Evolutionary conservation across 495 filamentous ascomycete species (phyloP).

Genomic region (Penicillium coprophilum): DNA sequence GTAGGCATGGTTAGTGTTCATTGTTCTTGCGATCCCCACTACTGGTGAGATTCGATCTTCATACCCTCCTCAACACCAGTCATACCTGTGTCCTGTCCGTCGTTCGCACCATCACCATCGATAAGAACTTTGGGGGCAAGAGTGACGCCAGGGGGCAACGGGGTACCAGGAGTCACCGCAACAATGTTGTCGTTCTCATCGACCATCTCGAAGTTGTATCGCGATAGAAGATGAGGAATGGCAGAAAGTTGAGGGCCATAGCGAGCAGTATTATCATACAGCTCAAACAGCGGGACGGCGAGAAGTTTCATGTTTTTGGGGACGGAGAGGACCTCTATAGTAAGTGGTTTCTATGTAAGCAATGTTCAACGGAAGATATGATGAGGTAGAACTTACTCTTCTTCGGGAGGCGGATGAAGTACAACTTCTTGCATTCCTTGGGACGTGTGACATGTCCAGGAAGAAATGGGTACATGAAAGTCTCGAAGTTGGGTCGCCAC

Average conservation of each 20-base stretch:
- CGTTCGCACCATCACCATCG: slow-evolving; percentile 52
- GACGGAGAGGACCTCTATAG: slow-evolving; percentile 86
- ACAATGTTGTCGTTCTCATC: slow-evolving; percentile 89
- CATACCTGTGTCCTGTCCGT: slow-evolving; percentile 47
- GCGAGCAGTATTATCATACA: slow-evolving; percentile 93
- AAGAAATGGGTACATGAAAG: slow-evolving; percentile 98
- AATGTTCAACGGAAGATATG: not conserved
- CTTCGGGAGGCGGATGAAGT: slow-evolving; percentile 89
- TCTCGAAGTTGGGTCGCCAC: slow-evolving; percentile 99
- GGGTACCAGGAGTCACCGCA: slow-evolving; percentile 74
- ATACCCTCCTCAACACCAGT: slow-evolving; percentile 32
- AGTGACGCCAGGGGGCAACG: slow-evolving; percentile 43
- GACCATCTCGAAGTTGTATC: slow-evolving; percentile 98
- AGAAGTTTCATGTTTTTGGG: slow-evolving; percentile 99
- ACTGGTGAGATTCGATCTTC: slow-evolving; percentile 25
- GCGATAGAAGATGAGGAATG: slow-evolving; percentile 87
- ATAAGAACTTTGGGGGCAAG: slow-evolving; percentile 73
- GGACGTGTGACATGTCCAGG: slow-evolving; percentile 92
- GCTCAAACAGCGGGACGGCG: slow-evolving; percentile 92
- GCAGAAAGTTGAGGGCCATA: slow-evolving; percentile 96
- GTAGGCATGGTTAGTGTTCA: not conserved
- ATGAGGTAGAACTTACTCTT: slow-evolving; percentile 64
- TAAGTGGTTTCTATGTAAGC: slow-evolving; percentile 17
- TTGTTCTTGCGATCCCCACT: slow-evolving; percentile 1
- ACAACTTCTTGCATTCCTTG: slow-evolving; percentile 99